A percentile compares a stretch with the other conserved stretches of the same genome.
phyloP scores from a whole-genome alignment of 75 land plant genomes.

The Adiantum capillusveneris region DNA sequence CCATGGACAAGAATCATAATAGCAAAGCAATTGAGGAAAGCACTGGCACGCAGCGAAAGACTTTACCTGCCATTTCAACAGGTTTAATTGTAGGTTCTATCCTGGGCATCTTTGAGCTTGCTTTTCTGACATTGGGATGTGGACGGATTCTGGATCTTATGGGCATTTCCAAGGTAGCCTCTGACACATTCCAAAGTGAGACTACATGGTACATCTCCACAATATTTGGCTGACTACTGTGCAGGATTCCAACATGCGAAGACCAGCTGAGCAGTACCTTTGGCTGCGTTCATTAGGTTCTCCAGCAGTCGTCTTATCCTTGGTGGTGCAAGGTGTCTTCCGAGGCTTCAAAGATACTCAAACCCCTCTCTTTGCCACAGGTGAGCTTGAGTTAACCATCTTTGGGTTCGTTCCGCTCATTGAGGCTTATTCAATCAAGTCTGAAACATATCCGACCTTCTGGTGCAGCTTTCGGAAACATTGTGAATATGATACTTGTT shows the following conservation, averaged over 20 bases:
- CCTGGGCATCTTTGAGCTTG: conserved; percentile 24
- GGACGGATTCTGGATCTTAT: conserved; percentile 27
- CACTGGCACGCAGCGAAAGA: neutral
- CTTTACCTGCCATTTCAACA: conserved; percentile 24
- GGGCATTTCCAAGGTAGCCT: conserved; percentile 25
- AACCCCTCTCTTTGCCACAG: conserved; percentile 78
- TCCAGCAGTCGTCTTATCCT: conserved; percentile 82
- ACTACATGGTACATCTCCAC: too few species aligned
- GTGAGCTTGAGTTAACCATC: conserved; percentile 49
- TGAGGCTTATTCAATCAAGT: too few species aligned
- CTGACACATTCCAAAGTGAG: too few species aligned
- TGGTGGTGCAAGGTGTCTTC: conserved; percentile 85
- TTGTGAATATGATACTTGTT: conserved; percentile 58
- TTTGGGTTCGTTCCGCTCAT: too few species aligned
- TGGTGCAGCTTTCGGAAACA: conserved; percentile 68
- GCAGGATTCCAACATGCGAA: conserved; percentile 69
- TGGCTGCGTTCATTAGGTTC: conserved; percentile 73
- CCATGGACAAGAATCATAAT: too few species aligned
- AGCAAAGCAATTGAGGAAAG: too few species aligned
- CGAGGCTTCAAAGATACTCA: conserved; percentile 84
- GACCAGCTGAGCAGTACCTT: conserved; percentile 63
- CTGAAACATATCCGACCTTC: too few species aligned
- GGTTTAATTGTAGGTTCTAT: conserved; percentile 20
- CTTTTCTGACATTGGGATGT: conserved; percentile 14
- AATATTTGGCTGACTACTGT: neutral